Base-by-base conservation (phyloP, 1,284 basidiomycete genomes). In the Ceratobasidium sp. region DNA sequence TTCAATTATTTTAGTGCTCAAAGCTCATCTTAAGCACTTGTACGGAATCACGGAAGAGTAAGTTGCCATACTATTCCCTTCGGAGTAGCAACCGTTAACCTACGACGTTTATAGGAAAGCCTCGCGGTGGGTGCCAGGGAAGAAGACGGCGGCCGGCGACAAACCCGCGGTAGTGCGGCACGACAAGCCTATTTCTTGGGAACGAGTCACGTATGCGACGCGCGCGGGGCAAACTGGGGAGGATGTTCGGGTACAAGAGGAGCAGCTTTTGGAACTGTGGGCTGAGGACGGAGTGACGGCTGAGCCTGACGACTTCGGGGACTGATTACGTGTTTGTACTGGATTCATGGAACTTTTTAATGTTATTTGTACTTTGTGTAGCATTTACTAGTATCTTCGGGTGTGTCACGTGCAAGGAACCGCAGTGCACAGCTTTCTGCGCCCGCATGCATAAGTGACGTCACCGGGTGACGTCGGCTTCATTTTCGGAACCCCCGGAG, bases 1-100 rank as follows among this genome's bases (percentile, higher is more conserved):
- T 27, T 90, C 90, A 22, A 89, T 97, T 79, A 89, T 93, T 59
- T 90, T 98, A 86, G 83, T 96, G 47, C 86, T 97, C 50, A 96
- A 96, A 80, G 88, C 91, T 17, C 89, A 97, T 81, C 85, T 98
- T 69, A 94, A 98, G 81, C 82, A 83, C 0, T 78, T 94, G 29
- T 98, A 97, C 81, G 89, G 90, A 1, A 82, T 98, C 54, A 92
- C 93, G 1, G 95, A 97, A 85, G 94, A 95, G 94, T 97, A 80
- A 77, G 91, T 81, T 8, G 17, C 8, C 48, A 15, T 82, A 22
- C 60, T 41, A 75, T 50, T 17, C 27, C 62, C 48, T 54, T n/a
- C n/a, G 33, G 19, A n/a, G n/a, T 71, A 36, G 22, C 36, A 47
- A 4, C 47, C 54, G 76, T 45, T 19, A 69, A 75, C 44, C 71